Percentiles rank a stretch among this genome's conserved stretches.
These are phyloP conservation scores for Calocybe gangraenosa DNA, from an alignment of 768 basidiomycete species.

Conservation along the genomic window DNA sequence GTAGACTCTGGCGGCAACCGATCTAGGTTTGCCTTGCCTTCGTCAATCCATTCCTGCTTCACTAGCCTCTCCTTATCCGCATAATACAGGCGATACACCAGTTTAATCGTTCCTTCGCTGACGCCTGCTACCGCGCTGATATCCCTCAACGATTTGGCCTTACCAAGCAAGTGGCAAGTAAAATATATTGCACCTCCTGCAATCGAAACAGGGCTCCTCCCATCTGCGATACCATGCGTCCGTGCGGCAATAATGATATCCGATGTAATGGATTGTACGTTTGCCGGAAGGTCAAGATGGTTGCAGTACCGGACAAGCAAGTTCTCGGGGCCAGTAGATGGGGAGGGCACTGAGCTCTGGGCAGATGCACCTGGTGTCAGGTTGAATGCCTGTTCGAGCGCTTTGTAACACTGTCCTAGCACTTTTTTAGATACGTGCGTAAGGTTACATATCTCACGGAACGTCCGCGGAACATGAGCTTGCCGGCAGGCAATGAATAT, in stretches of 20 bases:
- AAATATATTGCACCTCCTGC: constrained; percentile 97
- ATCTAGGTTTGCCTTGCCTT: constrained; percentile 61
- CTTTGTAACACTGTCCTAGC: constrained; percentile 90
- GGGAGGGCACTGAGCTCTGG: constrained; percentile 38
- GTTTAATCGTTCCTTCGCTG: constrained; percentile 91
- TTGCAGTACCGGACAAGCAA: constrained; percentile 93
- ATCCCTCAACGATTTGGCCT: constrained; percentile 72
- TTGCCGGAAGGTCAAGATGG: constrained; percentile 80
- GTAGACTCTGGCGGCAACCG: constrained; percentile 37
- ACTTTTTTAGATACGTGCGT: constrained; percentile 94
- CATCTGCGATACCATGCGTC: constrained; percentile 85
- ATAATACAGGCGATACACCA: constrained; percentile 82
- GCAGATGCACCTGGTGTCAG: constrained; percentile 77
- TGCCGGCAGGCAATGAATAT: constrained; percentile 97
- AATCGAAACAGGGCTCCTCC: constrained; percentile 94
- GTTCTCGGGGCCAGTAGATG: constrained; percentile 72
- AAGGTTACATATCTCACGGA: constrained; percentile 91
- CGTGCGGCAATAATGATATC: constrained; percentile 81
- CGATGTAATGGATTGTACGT: constrained; percentile 76
- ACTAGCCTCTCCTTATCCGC: constrained; percentile 72
- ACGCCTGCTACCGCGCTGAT: constrained; percentile 91
- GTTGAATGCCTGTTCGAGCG: constrained; percentile 85
- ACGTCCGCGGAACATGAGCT: constrained; percentile 92
- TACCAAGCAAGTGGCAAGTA: constrained; percentile 77
- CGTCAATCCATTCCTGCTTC: constrained; percentile 82